Percentiles rank a stretch among this genome's conserved stretches.
Evolutionary conservation across 2,329 filamentous ascomycete genomes (phyloP).

Genomic region (Aspergillus proliferans): DNA sequence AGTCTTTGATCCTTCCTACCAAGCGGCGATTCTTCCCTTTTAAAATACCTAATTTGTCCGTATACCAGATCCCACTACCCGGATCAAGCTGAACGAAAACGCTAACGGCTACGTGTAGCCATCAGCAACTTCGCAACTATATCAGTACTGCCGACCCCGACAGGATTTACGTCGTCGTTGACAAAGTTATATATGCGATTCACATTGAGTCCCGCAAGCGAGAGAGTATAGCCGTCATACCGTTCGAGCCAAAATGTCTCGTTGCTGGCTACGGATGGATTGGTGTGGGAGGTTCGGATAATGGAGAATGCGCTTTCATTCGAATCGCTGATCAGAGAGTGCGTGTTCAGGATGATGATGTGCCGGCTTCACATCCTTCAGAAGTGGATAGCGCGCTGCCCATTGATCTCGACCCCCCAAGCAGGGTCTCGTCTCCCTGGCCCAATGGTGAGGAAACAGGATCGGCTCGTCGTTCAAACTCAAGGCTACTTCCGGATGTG

Average conservation of each 20-base stretch:
- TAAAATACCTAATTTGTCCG: conserved; percentile 60
- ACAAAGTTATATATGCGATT: conserved; percentile 66
- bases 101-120: conserved; percentile 24
- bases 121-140: conserved; percentile 66
- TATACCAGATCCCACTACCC: conserved; percentile 16
- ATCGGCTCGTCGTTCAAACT: conserved; percentile 11
- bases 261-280: conserved; percentile 83
- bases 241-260: conserved; percentile 73
- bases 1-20: conserved; percentile 55
- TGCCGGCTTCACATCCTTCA: conserved; percentile 28
- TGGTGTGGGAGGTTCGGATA: conserved; percentile 76
- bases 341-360: conserved; percentile 31
- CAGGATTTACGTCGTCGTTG: conserved; percentile 77
- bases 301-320: conserved; percentile 80
- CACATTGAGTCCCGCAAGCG: conserved; percentile 64
- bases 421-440: conserved; percentile 20
- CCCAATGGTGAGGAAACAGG: conserved; percentile 14
- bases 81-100: conserved; percentile 8
- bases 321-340: conserved; percentile 45
- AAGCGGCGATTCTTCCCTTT: conserved; percentile 63
- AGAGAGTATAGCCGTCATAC: conserved; percentile 65
- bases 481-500: conserved; percentile 37
- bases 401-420: conserved; percentile 38
- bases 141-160: conserved; percentile 74
- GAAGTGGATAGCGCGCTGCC: conserved; percentile 55